Conservation (phyloP, 106 monocot genomes). For the Dactylorhiza incarnata region DNA sequence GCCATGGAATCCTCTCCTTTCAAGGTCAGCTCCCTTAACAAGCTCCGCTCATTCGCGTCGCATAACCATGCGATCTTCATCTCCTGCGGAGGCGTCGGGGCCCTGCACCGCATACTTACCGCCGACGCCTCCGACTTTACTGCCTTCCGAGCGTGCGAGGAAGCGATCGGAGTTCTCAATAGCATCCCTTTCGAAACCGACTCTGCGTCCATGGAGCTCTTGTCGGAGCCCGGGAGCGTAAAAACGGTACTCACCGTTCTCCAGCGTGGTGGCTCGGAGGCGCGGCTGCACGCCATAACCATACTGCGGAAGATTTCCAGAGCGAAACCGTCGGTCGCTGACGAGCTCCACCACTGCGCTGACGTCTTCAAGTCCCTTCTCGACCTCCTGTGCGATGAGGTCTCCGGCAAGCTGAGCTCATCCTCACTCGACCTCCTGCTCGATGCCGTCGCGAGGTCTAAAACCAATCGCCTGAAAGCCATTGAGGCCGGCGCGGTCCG, state of each 20-base stretch:
- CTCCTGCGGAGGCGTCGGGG: constrained; percentile 33
- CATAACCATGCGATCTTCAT: constrained; percentile 16
- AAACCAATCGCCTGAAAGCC: constrained; percentile 31
- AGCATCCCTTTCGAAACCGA: constrained; percentile 35
- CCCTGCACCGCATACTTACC: constrained; percentile 22
- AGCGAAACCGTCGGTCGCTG: not conserved
- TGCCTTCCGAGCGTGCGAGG: constrained; percentile 51
- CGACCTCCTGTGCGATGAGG: constrained; percentile 70
- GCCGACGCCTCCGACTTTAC: constrained; percentile 33
- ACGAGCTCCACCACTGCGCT: constrained; percentile 13
- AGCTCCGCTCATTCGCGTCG: constrained; percentile 24
- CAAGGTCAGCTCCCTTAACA: constrained; percentile 51
- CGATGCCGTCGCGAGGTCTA: constrained; percentile 26
- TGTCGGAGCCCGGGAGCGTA: constrained; percentile 43
- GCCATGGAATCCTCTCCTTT: constrained; percentile 46
- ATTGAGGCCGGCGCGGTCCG: constrained; percentile 59
- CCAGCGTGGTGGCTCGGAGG: constrained; percentile 57
- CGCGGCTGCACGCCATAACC: constrained; percentile 43
- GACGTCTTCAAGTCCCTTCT: constrained; percentile 53
- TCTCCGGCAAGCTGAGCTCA: constrained; percentile 40
- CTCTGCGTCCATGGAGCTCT: constrained; percentile 13
- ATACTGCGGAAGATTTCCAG: constrained; percentile 36
- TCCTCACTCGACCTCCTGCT: constrained; percentile 47
- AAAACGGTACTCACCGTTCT: constrained; percentile 43
- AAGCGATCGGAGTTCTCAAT: constrained; percentile 45